Percentiles rank a stretch among this genome's conserved stretches.
Evolutionary conservation across 192 early-diverging fungal species (phyloP).

Genomic region (Coemansia sp.): DNA sequence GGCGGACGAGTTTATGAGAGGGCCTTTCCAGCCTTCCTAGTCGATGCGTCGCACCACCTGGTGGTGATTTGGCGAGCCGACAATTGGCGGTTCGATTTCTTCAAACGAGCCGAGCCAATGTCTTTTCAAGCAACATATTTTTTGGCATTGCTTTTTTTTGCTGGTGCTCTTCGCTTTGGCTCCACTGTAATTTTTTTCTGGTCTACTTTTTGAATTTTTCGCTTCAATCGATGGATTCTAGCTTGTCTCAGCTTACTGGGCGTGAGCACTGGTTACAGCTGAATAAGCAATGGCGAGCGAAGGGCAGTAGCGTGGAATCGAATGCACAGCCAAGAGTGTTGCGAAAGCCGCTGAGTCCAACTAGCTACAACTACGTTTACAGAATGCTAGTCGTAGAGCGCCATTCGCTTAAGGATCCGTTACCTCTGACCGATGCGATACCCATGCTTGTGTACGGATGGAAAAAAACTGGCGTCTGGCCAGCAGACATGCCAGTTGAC

Average conservation of each 20-base stretch:
- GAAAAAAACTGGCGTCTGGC: constrained; percentile 46
- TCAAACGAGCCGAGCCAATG: not conserved
- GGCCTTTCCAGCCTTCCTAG: not conserved
- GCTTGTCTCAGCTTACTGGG: constrained; percentile 12
- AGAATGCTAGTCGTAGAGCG: constrained; percentile 31
- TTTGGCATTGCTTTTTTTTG: not conserved
- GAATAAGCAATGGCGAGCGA: constrained; percentile 35
- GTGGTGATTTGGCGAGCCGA: not conserved
- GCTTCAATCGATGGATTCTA: constrained; percentile 3
- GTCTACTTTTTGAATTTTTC: not conserved
- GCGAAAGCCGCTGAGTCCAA: constrained; percentile 16
- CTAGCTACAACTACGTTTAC: constrained; percentile 35
- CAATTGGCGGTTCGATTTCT: not conserved
- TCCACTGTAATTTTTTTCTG: not conserved
- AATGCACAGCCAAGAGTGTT: not conserved
- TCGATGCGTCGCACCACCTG: not conserved
- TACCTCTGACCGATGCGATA: constrained; percentile 37
- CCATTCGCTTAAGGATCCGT: constrained; percentile 26
- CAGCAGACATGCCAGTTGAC: constrained; percentile 11
- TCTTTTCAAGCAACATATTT: not conserved
- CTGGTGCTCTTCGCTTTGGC: not conserved
- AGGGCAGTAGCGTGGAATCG: not conserved
- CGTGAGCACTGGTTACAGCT: constrained; percentile 33
- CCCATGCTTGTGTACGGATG: constrained; percentile 42
- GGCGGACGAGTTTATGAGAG: constrained; percentile 5